A percentile compares a stretch with the other conserved stretches of the same genome.
Conservation (phyloP, 1,284 basidiomycete species). For the Prillingera fragicola region DNA sequence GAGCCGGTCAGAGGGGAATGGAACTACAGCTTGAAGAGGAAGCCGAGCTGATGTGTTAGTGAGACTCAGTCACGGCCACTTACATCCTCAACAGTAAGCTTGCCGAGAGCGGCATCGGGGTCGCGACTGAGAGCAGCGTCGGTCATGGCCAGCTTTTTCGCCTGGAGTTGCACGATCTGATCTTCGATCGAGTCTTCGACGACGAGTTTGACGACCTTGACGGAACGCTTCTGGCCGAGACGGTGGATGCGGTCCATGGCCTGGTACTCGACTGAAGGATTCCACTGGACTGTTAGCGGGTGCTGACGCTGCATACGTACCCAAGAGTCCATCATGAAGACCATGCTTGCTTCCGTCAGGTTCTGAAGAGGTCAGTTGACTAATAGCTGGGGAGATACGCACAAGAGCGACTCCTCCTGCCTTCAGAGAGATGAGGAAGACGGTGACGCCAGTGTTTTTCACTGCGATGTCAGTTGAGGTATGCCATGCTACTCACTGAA, state of each 20-base stretch:
- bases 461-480: slow-evolving; percentile 51
- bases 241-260: slow-evolving; percentile 86
- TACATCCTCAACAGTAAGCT: slow-evolving; percentile 81
- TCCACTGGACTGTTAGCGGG: slow-evolving; percentile 56
- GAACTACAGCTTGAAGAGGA: slow-evolving; percentile 64
- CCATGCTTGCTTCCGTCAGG: slow-evolving; percentile 84
- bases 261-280: slow-evolving; percentile 59
- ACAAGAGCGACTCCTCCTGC: slow-evolving; percentile 81
- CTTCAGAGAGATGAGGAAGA: slow-evolving; percentile 91
- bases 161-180: slow-evolving; percentile 71
- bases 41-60: slow-evolving; percentile 55
- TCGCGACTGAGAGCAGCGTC: slow-evolving; percentile 32
- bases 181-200: slow-evolving; percentile 96
- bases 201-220: slow-evolving; percentile 87
- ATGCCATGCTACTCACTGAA: slow-evolving; percentile 61
- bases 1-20: too few relatives aligned
- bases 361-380: slow-evolving; percentile 54
- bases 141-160: slow-evolving; percentile 52
- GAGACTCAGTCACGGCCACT: slow-evolving; percentile 41
- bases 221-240: slow-evolving; percentile 84
- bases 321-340: slow-evolving; percentile 59
- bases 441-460: slow-evolving; percentile 88
- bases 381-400: background rate
- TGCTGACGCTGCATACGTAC: slow-evolving; percentile 3
- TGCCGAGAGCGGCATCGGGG: slow-evolving; percentile 64